Percentiles rank a stretch among this genome's conserved stretches.
phyloP scores from a whole-genome alignment of 169 alveolate genomes.

The Eimeria sp. region DNA sequence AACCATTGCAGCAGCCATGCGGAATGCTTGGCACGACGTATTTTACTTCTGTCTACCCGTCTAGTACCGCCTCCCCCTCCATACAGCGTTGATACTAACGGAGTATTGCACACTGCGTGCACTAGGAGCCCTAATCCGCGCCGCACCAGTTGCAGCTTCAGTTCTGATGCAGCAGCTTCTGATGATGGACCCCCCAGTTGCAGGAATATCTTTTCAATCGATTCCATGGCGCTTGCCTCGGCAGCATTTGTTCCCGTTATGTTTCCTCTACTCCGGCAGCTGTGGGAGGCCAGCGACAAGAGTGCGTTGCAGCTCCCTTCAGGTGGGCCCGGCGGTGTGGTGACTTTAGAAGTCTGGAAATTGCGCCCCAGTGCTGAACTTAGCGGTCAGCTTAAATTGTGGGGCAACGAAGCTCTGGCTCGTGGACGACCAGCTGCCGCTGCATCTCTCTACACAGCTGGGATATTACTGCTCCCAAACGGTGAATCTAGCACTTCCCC shows the following conservation, averaged over 20 bases:
- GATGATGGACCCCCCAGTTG: not conserved
- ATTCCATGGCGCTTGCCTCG: conserved; percentile 21
- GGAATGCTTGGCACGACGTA: not conserved
- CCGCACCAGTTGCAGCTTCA: not conserved
- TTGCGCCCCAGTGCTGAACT: conserved; percentile 23
- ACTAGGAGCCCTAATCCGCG: not conserved
- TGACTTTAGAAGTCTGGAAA: conserved; percentile 13
- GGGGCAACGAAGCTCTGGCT: conserved; percentile 53
- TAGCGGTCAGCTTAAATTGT: conserved; percentile 14
- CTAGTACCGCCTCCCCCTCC: conserved; percentile 42
- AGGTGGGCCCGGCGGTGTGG: not conserved
- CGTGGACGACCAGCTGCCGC: conserved; percentile 53
- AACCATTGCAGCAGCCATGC: not conserved
- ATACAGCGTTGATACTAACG: not conserved
- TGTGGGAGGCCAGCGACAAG: conserved; percentile 36
- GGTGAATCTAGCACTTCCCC: not conserved
- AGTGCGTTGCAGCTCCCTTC: not conserved
- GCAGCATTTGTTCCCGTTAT: not conserved
- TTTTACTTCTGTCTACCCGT: not conserved
- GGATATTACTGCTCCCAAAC: conserved; percentile 21
- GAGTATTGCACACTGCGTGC: not conserved
- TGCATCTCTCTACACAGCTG: conserved; percentile 33
- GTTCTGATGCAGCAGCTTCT: not conserved
- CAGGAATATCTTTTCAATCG: conserved; percentile 7
- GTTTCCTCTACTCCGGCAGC: not conserved